Evolutionary conservation across 345 rosid species (phyloP), one percentile per base, ranked within the genome.

Genomic region (Syzygium jambos): DNA sequence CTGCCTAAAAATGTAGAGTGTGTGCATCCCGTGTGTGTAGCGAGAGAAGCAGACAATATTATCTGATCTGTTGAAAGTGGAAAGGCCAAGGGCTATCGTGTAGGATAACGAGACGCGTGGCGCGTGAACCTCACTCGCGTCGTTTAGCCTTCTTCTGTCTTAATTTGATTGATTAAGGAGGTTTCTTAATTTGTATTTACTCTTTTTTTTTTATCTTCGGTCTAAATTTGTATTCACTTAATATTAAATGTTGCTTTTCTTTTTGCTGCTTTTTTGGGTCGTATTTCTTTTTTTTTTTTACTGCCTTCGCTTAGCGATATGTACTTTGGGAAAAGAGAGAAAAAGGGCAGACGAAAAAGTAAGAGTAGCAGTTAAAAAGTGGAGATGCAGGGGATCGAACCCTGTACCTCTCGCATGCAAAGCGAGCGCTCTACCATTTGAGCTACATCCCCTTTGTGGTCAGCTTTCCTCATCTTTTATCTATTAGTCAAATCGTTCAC

Each of bases 401-500:
- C 91, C 92, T 90, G 91, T 91, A 88, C 92, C 94, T 91, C 92
- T 84, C 92, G 91, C 92, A 91, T 93, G 93, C 94, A 91, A 93
- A 91, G 93, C 94, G 90, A 85, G 91, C 92, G 91, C 94, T 93
- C 92, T 94, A 91, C 94, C 95, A 92, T 93, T 94, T 93, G 94
- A 93, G 92, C 94, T 93, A 91, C 94, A 92, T 91, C 93, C 93
- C 93, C 94, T 17, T 9, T 3, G 0, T 2, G 5, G 11, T 4
- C 0, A 5, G 1, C 1, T 2, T 0, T 9, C 1, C 0, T 65
- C 78, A 6, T 16, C 21, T 54, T 2, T 6, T 19, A 17, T 19
- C 2, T 54, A 1, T 21, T 54, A 7, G 0, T 54, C 2, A 4
- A 54, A 17, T 2, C 4, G 6, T 4, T 41, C 43, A 6, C 43